A percentile compares a stretch with the other conserved stretches of the same genome.
phyloP scores from a whole-genome alignment of 1,139 yeast genomes.

The Candida freyschussii region DNA sequence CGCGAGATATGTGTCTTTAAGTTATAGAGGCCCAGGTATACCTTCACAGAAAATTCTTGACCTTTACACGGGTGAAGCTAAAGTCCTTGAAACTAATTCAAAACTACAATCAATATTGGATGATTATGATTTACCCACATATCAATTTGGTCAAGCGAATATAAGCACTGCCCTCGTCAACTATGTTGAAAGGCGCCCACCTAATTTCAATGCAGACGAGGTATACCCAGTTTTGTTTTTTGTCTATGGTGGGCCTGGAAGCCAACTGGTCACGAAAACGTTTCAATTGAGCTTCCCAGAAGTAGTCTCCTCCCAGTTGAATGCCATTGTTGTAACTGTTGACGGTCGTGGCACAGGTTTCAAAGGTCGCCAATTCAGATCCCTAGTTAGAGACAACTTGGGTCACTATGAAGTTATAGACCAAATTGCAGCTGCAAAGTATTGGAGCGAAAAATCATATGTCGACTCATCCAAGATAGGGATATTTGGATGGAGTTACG shows the following conservation, averaged over 20 bases:
- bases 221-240: conserved; percentile 65
- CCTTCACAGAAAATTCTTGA: conserved; percentile 66
- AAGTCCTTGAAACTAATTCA: conserved; percentile 45
- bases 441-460: conserved; percentile 49
- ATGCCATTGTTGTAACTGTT: conserved; percentile 72
- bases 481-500: conserved; percentile 84
- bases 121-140: conserved; percentile 45
- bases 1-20: conserved; percentile 53
- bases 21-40: conserved; percentile 59
- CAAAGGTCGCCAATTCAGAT: conserved; percentile 56
- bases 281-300: conserved; percentile 57
- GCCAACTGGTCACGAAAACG: conserved; percentile 56
- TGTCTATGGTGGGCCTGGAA: conserved; percentile 82
- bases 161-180: conserved; percentile 46
- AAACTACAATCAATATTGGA: conserved; percentile 36
- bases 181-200: conserved; percentile 60
- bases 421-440: conserved; percentile 63
- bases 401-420: conserved; percentile 68
- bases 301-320: conserved; percentile 61
- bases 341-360: conserved; percentile 84
- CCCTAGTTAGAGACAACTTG: conserved; percentile 57
- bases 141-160: conserved; percentile 42
- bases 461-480: conserved; percentile 59
- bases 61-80: conserved; percentile 29
- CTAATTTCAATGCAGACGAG: conserved; percentile 46